These are phyloP conservation scores for Phlyctochytrium planicorne DNA, from an alignment of 192 early-diverging fungal species.

Conservation along the genomic window DNA sequence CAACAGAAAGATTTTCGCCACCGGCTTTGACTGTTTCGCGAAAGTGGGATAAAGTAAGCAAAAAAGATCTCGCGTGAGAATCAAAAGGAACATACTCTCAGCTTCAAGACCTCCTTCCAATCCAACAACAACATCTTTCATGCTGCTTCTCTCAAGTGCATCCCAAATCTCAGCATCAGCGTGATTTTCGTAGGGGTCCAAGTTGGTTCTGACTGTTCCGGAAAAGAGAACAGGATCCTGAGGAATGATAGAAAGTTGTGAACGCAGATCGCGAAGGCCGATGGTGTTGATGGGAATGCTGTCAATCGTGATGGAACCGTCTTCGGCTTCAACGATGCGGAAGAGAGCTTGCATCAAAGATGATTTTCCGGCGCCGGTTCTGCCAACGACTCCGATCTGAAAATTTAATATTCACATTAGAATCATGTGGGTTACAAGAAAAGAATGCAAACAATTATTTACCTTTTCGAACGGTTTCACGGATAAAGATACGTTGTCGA, in stretches of 20 bases:
- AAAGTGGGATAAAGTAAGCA: background rate
- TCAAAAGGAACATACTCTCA: conserved; percentile 1
- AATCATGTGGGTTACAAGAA: background rate
- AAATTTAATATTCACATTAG: background rate
- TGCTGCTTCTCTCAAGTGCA: conserved; percentile 32
- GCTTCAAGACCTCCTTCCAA: conserved; percentile 38
- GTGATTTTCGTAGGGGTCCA: conserved; percentile 52
- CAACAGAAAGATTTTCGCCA: conserved; percentile 45
- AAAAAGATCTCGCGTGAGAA: conserved; percentile 9
- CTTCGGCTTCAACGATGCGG: conserved; percentile 37
- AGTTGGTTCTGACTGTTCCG: conserved; percentile 47
- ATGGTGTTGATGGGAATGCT: conserved; percentile 58
- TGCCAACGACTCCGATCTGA: conserved; percentile 35
- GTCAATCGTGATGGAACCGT: conserved; percentile 69
- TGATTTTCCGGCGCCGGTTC: conserved; percentile 53
- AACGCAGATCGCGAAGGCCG: conserved; percentile 29
- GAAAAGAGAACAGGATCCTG: conserved; percentile 58
- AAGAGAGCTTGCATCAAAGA: conserved; percentile 42
- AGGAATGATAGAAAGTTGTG: conserved; percentile 47
- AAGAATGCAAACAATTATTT: background rate
- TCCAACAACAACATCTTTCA: conserved; percentile 37
- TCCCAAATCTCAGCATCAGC: conserved; percentile 45
- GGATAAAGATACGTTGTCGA: conserved; percentile 35
- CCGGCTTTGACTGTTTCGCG: conserved; percentile 23
- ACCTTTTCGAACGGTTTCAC: conserved; percentile 39